Evolutionary conservation across 257 asterid genomes (phyloP), one percentile per base, ranked within the genome.

Genomic region (Misopates orontium): DNA sequence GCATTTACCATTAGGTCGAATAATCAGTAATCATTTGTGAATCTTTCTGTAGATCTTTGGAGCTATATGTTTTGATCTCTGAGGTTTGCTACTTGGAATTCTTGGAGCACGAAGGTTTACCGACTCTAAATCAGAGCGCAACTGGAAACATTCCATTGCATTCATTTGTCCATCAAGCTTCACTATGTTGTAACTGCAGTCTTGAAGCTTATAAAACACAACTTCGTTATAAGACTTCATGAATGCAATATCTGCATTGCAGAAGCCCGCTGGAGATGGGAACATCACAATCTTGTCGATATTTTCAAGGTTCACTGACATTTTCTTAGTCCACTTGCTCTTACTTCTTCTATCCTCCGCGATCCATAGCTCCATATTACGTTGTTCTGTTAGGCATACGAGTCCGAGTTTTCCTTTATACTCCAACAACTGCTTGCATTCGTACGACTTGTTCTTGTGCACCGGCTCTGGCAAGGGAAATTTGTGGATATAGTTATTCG

Each of bases 341-440:
- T 22, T 4, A 0, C 44, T 41, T 12, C 2, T 42, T 20, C 1
- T 18, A 9, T n/a, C 22, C 0, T 11, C 1, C 6, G 0, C 19
- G 1, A 45, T 12, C 67, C 68, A 45, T 3, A 62, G 19, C n/a
- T 14, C 51, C 53, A 18, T 3, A n/a, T 8, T 0, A 10, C 66
- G 21, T 10, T 47, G 22, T 10, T 28, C 6, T 10, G 59, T 59
- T 8, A 41, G 4, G 18, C 68, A 68, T 36, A 31, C 10, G 10
- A 63, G 25, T 4, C 79, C 56, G 0, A 74, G 65, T 10, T 56
- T 58, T 0, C 75, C 75, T 25, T 64, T 10, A 5, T 69, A 64
- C 9, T 57, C 67, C 25, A 74, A 3, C 9, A 74, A 20, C 31
- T 60, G 39, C n/a, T 57, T 51, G 13, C 2, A 0, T 13, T 1